Percentiles rank a stretch among this genome's conserved stretches.
Evolutionary conservation across 768 basidiomycete genomes (phyloP).

Genomic region (Russula olivacea): DNA sequence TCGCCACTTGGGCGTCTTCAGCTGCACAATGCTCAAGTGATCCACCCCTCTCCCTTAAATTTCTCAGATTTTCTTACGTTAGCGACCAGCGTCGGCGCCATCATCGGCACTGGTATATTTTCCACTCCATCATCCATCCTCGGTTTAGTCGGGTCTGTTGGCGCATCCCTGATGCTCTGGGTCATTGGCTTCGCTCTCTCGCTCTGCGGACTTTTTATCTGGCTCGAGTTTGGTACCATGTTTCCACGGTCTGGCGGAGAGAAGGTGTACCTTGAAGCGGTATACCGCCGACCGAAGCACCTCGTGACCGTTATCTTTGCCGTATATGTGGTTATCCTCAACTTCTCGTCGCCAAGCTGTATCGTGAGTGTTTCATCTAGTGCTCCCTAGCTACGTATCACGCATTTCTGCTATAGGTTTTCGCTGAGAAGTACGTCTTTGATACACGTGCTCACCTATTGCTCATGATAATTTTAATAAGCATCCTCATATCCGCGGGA

Average conservation of each 20-base stretch:
- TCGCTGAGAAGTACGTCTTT: slow-evolving; percentile 29
- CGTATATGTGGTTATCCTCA: slow-evolving; percentile 40
- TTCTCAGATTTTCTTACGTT: background rate
- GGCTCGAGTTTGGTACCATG: slow-evolving; percentile 62
- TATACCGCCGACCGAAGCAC: slow-evolving; percentile 44
- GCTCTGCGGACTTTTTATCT: slow-evolving; percentile 54
- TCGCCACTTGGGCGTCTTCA: slow-evolving; percentile 50
- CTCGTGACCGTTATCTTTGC: slow-evolving; percentile 47
- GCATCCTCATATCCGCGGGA: slow-evolving; percentile 46
- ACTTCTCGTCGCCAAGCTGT: slow-evolving; percentile 42
- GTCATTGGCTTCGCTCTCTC: slow-evolving; percentile 54
- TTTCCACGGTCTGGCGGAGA: slow-evolving; percentile 57
- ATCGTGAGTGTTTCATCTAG: background rate
- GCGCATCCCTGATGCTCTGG: slow-evolving; percentile 61
- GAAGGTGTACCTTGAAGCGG: slow-evolving; percentile 56
- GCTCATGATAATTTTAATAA: slow-evolving; percentile 23
- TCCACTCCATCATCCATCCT: slow-evolving; percentile 57
- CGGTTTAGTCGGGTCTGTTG: slow-evolving; percentile 50
- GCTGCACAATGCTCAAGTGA: slow-evolving; percentile 52
- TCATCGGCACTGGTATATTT: slow-evolving; percentile 61
- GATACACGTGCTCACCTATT: too few species aligned
- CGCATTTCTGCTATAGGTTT: slow-evolving; percentile 27
- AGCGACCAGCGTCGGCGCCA: slow-evolving; percentile 43
- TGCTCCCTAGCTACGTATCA: background rate
- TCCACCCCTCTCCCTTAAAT: background rate